Base-by-base conservation (phyloP, 148 eudicot genomes). In the Chenopodium formosanum region DNA sequence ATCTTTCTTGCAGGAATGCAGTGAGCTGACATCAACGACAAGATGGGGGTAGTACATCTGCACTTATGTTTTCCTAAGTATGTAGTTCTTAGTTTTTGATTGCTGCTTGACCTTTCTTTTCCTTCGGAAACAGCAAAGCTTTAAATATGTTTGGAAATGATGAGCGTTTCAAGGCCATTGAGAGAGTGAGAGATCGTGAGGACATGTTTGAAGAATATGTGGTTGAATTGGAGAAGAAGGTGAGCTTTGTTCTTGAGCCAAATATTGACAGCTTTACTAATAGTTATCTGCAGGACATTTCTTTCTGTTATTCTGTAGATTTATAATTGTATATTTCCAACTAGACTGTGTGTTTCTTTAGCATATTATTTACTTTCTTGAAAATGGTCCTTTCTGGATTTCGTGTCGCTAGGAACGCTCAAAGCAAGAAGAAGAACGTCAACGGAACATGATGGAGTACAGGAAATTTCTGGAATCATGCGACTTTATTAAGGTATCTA, bases 91-190 rank as follows among this genome's bases (percentile, higher is more conserved):
- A 60, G 72, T 12, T 22, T 81, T 72, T 77, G 50, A 44, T 47
- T 70, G 62, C 62, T 23, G 34, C 13, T 56, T 76, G 44, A 82
- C 80, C 70, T 70, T 16, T 27, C 56, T 70, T 3, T 32, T 78
- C 44, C 68, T 50, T 1, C 81, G 78, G 75, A 34, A 74, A 75
- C 96, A 97, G 99, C 84, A 92, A 92, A 90, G 94, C 88, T 64
- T 53, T 89, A 69, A 72, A 85, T 70, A 79, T 91, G 22, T 87
- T 97, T 73, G 94, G 92, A 81, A 89, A 90, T 63, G 99, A 97
- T 86, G 98, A 97, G 70, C 95, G 97, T 63, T 97, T 97, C 72
- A 91, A 85, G 82, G 94, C 93, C 78, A 86, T 94, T 80, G 99
- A 97, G 84, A 87, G 97, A 87, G 78, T 75, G 46, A 90, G 86